Evolutionary conservation across 305 asterid genomes (phyloP), one percentile per base, ranked within the genome.

Genomic region (Fraxinus paxiana): DNA sequence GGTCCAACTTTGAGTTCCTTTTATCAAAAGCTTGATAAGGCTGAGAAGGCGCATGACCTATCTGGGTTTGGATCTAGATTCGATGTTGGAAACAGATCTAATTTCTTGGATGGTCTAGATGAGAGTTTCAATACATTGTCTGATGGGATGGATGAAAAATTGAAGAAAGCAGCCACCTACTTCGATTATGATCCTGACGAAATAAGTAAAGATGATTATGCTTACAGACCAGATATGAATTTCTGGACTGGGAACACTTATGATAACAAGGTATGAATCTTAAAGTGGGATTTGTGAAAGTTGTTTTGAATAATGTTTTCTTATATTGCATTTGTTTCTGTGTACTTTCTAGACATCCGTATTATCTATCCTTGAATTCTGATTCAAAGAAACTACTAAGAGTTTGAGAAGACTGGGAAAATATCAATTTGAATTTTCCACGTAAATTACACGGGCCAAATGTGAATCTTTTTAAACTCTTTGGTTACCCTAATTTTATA

Each of bases 201-300:
- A 90, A 85, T 92, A 35, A 51, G 84, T 20, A 84, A 77, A 24
- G 92, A 91, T 0, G 86, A 89, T 88, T 95, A 91, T 85, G 72
- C 86, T 76, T 95, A 82, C 86, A 88, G 98, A 87, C 90, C 94
- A 5, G 96, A 95, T 87, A 83, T 87, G 74, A 91, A 89, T 82
- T 87, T 91, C 83, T 72, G 70, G 80, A 17, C 63, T 0, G 93
- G 92, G 74, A 83, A 75, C 90, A 87, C 91, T 30, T 91, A 92
- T 24, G 93, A 90, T 65, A 84, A 86, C 73, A 91, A 89, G 94
- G 99, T 92, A 91, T 73, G 78, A 38, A 75, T 75, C 37, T 59
- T 75, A 65, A 30, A 26, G 79, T 83, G 63, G 37, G 22, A 34
- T 34, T 34, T 34, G 38, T 34, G 38, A 34, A 5, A 34, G 8